Percentiles rank a stretch among this genome's conserved stretches.
These are phyloP conservation scores for Vigna unguiculata DNA, from an alignment of 306 rosid species.

Conservation along the genomic window DNA sequence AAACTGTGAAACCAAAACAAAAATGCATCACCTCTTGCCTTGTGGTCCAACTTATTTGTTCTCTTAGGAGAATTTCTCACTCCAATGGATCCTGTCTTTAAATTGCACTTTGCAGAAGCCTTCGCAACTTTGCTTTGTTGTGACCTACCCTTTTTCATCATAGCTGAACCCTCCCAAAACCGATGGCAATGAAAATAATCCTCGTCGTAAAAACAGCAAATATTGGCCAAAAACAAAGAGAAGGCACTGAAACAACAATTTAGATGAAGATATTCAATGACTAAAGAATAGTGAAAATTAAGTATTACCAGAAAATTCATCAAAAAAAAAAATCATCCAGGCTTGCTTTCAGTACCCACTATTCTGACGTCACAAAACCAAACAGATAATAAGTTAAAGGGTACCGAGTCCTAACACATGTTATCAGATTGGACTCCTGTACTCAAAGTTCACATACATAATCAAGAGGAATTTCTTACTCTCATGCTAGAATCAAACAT, in stretches of 20 bases:
- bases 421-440: neutral
- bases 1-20: neutral
- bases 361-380: neutral
- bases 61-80: slow-evolving; percentile 51
- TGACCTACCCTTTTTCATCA: slow-evolving; percentile 54
- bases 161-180: slow-evolving; percentile 47
- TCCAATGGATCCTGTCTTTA: slow-evolving; percentile 40
- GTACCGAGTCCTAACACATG: neutral
- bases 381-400: neutral
- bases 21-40: slow-evolving; percentile 53
- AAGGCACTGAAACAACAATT: slow-evolving; percentile 22
- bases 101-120: slow-evolving; percentile 49
- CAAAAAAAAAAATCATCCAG: slow-evolving; percentile 21
- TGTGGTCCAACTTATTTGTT: slow-evolving; percentile 40
- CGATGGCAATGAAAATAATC: slow-evolving; percentile 9
- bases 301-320: slow-evolving; percentile 19
- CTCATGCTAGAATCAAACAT: neutral
- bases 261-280: neutral
- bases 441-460: neutral
- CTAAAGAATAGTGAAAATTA: neutral
- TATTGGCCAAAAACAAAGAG: slow-evolving; percentile 11
- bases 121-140: slow-evolving; percentile 46
- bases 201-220: neutral
- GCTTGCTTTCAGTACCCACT: slow-evolving; percentile 15
- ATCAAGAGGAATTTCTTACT: neutral